A percentile compares a stretch with the other conserved stretches of the same genome.
Conservation (phyloP, 2,329 filamentous ascomycete species). For the Salinomyces thailandicus region DNA sequence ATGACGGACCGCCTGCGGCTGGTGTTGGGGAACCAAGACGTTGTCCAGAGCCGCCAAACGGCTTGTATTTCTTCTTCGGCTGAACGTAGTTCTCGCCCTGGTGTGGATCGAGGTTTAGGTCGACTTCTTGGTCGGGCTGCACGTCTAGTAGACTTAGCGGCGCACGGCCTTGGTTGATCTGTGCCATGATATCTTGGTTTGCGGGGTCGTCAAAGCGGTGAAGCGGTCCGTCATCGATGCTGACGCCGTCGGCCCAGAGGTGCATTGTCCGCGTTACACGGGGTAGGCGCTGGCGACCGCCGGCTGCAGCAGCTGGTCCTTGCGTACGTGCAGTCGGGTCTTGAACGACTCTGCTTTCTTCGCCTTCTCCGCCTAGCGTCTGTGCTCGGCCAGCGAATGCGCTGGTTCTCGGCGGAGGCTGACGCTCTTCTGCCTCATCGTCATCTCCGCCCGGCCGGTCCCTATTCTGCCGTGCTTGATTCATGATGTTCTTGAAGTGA, state of each 20-base stretch:
- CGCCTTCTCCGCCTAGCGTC: slow-evolving; percentile 68
- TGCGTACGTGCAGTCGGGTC: slow-evolving; percentile 38
- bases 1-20: slow-evolving; percentile 37
- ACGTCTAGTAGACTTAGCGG: slow-evolving; percentile 72
- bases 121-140: slow-evolving; percentile 60
- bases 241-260: slow-evolving; percentile 76
- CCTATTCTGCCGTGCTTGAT: slow-evolving; percentile 45
- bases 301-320: slow-evolving; percentile 20
- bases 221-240: slow-evolving; percentile 69
- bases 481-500: slow-evolving; percentile 41
- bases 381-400: slow-evolving; percentile 61
- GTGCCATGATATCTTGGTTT: slow-evolving; percentile 59
- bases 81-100: slow-evolving; percentile 63
- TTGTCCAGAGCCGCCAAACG: slow-evolving; percentile 61
- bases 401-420: slow-evolving; percentile 27
- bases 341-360: slow-evolving; percentile 57
- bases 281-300: slow-evolving; percentile 26
- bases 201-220: slow-evolving; percentile 68
- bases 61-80: slow-evolving; percentile 65
- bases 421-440: slow-evolving; percentile 27
- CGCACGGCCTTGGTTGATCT: slow-evolving; percentile 67
- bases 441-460: slow-evolving; percentile 43
- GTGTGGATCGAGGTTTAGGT: slow-evolving; percentile 65
- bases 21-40: slow-evolving; percentile 70
- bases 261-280: slow-evolving; percentile 61